These are phyloP conservation scores for cucumber (Cucumis sativus) DNA, from an alignment of 306 rosid genomes.

Conservation along the genomic window Cucumber_9930_V3 NC_026659.2:30580501-30581000, in stretches of 20 bases:
- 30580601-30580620: neutral
- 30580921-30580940: no score
- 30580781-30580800: no score
- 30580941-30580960: no score
- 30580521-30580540: neutral
- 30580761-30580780: neutral
- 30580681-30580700: neutral
- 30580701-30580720: neutral
- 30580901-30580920: no score
- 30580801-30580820: neutral
- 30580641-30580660: neutral
- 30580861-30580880: no score
- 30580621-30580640: neutral
- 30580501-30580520: neutral
- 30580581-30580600: neutral
- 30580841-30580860: no score
- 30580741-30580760: neutral
- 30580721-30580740: neutral
- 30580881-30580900: no score
- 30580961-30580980: no score
- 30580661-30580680: neutral
- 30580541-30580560: neutral
- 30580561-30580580: slow-evolving; percentile 4
- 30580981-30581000: no score
- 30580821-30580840: no score